Conservation (phyloP, 371 early-diverging fungal species). For the Mortierella sp. region DNA sequence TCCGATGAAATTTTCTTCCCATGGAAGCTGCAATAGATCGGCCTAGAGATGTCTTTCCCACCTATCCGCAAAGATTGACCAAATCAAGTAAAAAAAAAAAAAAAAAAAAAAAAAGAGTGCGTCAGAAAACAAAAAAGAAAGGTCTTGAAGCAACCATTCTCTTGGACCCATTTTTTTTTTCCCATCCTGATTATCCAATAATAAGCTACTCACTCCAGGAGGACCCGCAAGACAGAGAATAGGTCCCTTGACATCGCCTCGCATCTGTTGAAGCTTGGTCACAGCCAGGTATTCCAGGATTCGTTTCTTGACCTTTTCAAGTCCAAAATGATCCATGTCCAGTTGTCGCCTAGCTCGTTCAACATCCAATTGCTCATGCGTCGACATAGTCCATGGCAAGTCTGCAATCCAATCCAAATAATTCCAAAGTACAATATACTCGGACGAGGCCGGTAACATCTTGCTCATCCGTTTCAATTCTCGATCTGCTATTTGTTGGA, state of each 20-base stretch:
- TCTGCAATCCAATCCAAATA: constrained; percentile 83
- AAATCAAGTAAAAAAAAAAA: constrained; percentile 47
- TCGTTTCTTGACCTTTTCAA: constrained; percentile 85
- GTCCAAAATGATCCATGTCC: constrained; percentile 85
- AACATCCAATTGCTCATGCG: constrained; percentile 76
- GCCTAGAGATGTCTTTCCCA: constrained; percentile 90
- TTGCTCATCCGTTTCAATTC: constrained; percentile 79
- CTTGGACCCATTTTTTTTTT: background rate
- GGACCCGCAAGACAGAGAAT: constrained; percentile 86
- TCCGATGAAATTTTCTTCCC: constrained; percentile 82
- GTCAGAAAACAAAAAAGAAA: background rate
- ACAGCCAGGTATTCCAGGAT: constrained; percentile 90
- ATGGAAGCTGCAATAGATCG: constrained; percentile 83
- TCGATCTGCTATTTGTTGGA: constrained; percentile 68
- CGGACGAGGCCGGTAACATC: constrained; percentile 79
- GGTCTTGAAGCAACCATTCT: too few species aligned
- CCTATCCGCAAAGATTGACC: too few species aligned
- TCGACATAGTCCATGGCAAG: constrained; percentile 79
- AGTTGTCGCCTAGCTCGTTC: constrained; percentile 70
- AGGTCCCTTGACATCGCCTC: constrained; percentile 81
- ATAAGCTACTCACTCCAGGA: constrained; percentile 54
- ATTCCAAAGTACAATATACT: constrained; percentile 82
- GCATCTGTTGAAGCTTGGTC: constrained; percentile 70
- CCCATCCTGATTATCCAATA: too few species aligned
- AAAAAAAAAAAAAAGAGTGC: background rate